These are phyloP conservation scores for Fusarium annulatum DNA, from an alignment of 2,329 filamentous ascomycete species.

Conservation along the genomic window DNA sequence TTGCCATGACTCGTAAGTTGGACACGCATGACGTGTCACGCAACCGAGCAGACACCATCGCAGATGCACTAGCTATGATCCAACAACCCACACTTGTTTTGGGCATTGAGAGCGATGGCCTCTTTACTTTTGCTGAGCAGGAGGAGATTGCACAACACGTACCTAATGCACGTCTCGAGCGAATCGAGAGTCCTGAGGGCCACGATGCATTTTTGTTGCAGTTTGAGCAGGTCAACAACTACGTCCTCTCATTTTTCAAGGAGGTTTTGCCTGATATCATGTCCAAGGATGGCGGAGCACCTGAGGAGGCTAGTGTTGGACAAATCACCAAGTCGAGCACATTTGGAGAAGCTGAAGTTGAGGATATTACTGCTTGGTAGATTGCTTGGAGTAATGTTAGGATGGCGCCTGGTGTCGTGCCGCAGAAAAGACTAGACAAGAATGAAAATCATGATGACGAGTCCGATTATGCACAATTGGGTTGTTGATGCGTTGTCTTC, in stretches of 20 bases:
- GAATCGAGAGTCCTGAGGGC: constrained; percentile 93
- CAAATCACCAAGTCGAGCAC: constrained; percentile 86
- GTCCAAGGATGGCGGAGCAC: constrained; percentile 66
- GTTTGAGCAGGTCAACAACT: constrained; percentile 95
- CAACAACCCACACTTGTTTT: constrained; percentile 91
- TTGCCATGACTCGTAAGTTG: constrained; percentile 96
- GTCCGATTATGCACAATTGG: neutral
- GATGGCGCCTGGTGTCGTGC: neutral
- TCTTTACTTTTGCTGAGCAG: constrained; percentile 98
- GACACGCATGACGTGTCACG: constrained; percentile 96
- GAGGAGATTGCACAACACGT: constrained; percentile 88
- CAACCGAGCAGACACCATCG: constrained; percentile 73
- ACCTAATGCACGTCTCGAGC: constrained; percentile 79
- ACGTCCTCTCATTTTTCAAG: constrained; percentile 85
- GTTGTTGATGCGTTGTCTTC: neutral
- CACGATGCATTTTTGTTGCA: constrained; percentile 97
- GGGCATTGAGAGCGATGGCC: constrained; percentile 93
- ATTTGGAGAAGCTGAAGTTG: constrained; percentile 95
- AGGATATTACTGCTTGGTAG: constrained; percentile 96
- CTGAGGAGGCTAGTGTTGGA: constrained; percentile 64
- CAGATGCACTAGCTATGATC: constrained; percentile 82
- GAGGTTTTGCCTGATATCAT: constrained; percentile 91
- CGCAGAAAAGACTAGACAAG: constrained; percentile 4
- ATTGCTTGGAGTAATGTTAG: neutral
- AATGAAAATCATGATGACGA: constrained; percentile 8